Percentiles rank a stretch among this genome's conserved stretches.
These are phyloP conservation scores for Diatrype stigma DNA, from an alignment of 2,329 filamentous ascomycete genomes.

Conservation along the genomic window DNA sequence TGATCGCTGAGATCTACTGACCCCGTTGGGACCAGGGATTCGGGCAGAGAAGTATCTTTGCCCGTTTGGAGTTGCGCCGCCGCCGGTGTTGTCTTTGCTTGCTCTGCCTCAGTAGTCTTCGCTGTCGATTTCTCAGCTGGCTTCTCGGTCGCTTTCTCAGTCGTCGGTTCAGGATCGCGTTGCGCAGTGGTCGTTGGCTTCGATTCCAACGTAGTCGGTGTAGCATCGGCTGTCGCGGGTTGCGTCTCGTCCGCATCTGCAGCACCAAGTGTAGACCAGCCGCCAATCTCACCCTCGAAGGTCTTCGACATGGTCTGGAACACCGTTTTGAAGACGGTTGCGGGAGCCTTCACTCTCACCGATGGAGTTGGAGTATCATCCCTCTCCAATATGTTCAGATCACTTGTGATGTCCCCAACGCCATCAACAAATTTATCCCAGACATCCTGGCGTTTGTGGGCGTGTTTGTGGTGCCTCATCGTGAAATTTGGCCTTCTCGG, in stretches of 20 bases:
- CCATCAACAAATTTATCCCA: conserved; percentile 22
- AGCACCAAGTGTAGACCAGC: conserved; percentile 34
- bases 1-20: conserved; percentile 24
- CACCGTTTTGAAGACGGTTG: conserved; percentile 33
- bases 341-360: conserved; percentile 16
- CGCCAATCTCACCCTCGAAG: conserved; percentile 38
- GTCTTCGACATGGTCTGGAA: conserved; percentile 38
- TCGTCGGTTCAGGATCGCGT: conserved; percentile 5
- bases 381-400: conserved; percentile 17
- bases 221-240: conserved; percentile 1
- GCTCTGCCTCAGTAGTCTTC: conserved; percentile 6
- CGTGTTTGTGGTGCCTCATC: conserved; percentile 18
- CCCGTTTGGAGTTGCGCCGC: neutral
- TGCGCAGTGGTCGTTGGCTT: conserved; percentile 2
- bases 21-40: conserved; percentile 17
- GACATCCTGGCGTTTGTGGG: conserved; percentile 18
- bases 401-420: conserved; percentile 25
- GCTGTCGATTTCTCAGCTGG: neutral
- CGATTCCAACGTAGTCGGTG: conserved; percentile 1
- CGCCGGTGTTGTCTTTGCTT: too few species aligned
- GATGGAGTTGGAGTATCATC: conserved; percentile 8
- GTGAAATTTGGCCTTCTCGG: neutral
- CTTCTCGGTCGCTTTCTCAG: conserved; percentile 3
- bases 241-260: conserved; percentile 20
- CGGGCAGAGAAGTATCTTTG: conserved; percentile 8